Percentiles rank a stretch among this genome's conserved stretches.
phyloP scores from a whole-genome alignment of 305 asterid species.

The Fraxinus greggii region DNA sequence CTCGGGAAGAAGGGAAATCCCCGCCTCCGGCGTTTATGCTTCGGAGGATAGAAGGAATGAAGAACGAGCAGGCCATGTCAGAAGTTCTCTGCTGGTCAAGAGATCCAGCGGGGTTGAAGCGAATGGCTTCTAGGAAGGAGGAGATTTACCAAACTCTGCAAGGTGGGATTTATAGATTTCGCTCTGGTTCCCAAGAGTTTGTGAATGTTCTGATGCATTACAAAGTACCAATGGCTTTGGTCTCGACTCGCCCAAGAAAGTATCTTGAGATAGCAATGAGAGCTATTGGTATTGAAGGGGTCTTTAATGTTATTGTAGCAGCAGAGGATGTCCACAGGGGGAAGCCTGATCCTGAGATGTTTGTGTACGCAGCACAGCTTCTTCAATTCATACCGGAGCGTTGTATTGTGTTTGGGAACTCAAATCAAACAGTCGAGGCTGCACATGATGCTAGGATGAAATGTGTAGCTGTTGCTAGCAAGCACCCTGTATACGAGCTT shows the following conservation, averaged over 20 bases:
- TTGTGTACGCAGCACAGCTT: slow-evolving; percentile 76
- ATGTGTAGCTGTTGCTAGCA: slow-evolving; percentile 91
- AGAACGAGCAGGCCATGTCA: slow-evolving; percentile 86
- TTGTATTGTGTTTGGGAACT: slow-evolving; percentile 85
- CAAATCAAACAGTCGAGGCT: slow-evolving; percentile 90
- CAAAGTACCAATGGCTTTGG: slow-evolving; percentile 86
- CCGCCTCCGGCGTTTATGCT: slow-evolving; percentile 78
- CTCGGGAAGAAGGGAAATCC: slow-evolving; percentile 80
- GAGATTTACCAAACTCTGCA: slow-evolving; percentile 77
- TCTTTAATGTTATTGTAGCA: slow-evolving; percentile 62
- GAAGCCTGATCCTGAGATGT: slow-evolving; percentile 96
- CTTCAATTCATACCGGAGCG: slow-evolving; percentile 76
- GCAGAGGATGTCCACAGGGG: slow-evolving; percentile 89
- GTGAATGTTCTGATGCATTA: slow-evolving; percentile 57
- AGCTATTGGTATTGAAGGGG: slow-evolving; percentile 64
- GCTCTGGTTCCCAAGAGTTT: slow-evolving; percentile 74
- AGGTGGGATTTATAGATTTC: slow-evolving; percentile 67
- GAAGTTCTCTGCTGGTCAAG: slow-evolving; percentile 98
- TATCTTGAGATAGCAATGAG: slow-evolving; percentile 63
- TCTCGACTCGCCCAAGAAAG: slow-evolving; percentile 79
- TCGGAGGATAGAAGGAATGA: slow-evolving; percentile 83
- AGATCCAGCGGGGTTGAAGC: slow-evolving; percentile 56
- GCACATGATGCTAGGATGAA: slow-evolving; percentile 96
- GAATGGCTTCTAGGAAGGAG: slow-evolving; percentile 73
- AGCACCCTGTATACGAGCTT: slow-evolving; percentile 82